Conservation (phyloP, 805 yeast genomes). For the Zygotorulaspora sp. region DNA sequence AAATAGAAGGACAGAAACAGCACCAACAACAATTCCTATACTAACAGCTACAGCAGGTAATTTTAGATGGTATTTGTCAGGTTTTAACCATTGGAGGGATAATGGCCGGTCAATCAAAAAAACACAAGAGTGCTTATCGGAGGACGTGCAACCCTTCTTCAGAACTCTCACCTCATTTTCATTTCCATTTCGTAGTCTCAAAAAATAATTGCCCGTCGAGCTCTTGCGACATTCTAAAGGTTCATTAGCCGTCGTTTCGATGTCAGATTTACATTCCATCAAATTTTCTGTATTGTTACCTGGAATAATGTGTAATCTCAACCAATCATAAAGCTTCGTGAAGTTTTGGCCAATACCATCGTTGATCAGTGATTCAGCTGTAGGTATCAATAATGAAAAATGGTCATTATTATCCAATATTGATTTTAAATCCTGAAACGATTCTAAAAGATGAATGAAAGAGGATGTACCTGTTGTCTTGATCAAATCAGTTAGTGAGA, state of each 20-base stretch:
- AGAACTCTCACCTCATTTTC: slow-evolving; percentile 57
- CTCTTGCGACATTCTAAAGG: slow-evolving; percentile 43
- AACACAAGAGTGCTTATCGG: slow-evolving; percentile 44
- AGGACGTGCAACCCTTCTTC: slow-evolving; percentile 56
- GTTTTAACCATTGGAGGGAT: slow-evolving; percentile 57
- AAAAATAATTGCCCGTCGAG: slow-evolving; percentile 36
- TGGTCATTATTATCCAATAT: slow-evolving; percentile 40
- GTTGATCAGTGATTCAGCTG: slow-evolving; percentile 48
- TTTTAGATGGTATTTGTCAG: slow-evolving; percentile 50
- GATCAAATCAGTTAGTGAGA: slow-evolving; percentile 54
- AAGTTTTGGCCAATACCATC: slow-evolving; percentile 46
- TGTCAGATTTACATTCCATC: slow-evolving; percentile 45
- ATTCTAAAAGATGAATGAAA: slow-evolving; percentile 45
- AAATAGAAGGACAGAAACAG: slow-evolving; percentile 30
- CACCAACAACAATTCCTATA: slow-evolving; percentile 61
- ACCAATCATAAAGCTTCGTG: slow-evolving; percentile 47
- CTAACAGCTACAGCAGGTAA: slow-evolving; percentile 66
- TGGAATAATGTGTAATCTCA: slow-evolving; percentile 67
- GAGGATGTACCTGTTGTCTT: slow-evolving; percentile 46
- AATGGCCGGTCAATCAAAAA: slow-evolving; percentile 65
- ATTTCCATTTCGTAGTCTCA: slow-evolving; percentile 44
- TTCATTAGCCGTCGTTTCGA: slow-evolving; percentile 42
- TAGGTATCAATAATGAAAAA: slow-evolving; percentile 71
- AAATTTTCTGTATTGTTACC: slow-evolving; percentile 46
- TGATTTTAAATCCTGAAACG: slow-evolving; percentile 41